These are phyloP conservation scores for Hydrangea macrophylla DNA, from an alignment of 148 eudicot genomes.

Conservation along the genomic window DNA sequence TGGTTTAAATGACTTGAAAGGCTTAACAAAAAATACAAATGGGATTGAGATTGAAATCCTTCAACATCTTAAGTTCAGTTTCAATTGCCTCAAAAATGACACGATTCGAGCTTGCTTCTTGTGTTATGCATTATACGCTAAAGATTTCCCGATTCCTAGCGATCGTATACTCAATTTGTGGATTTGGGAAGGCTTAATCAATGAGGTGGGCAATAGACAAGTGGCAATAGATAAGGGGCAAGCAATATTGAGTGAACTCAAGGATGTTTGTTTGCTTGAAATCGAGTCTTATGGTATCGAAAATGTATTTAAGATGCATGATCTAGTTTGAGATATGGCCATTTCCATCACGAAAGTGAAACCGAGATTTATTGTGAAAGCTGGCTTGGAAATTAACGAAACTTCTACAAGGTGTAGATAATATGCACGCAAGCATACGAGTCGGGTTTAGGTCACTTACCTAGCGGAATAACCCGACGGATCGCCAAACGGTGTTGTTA, in stretches of 20 bases:
- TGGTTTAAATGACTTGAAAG: conserved; percentile 14
- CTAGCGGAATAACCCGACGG: too few relatives aligned
- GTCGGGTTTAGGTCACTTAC: too few relatives aligned
- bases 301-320: conserved; percentile 22
- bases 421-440: too few relatives aligned
- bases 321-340: conserved; percentile 22
- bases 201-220: conserved; percentile 14
- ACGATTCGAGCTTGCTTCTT: conserved; percentile 12
- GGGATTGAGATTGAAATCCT: conserved; percentile 23
- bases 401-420: too few relatives aligned
- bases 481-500: too few relatives aligned
- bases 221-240: conserved; percentile 14
- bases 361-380: conserved; percentile 11
- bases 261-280: conserved; percentile 18
- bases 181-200: conserved; percentile 20
- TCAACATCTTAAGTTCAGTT: conserved; percentile 19
- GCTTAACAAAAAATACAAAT: conserved; percentile 7
- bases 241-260: conserved; percentile 15
- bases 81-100: conserved; percentile 17
- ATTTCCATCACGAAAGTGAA: conserved; percentile 16
- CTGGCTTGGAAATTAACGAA: conserved; percentile 13
- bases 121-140: conserved; percentile 21
- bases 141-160: conserved; percentile 12
- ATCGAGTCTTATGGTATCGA: conserved; percentile 3
- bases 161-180: conserved; percentile 19